Conservation (phyloP, 352 stramenopile species). For the Phytophthora vignae region DNA sequence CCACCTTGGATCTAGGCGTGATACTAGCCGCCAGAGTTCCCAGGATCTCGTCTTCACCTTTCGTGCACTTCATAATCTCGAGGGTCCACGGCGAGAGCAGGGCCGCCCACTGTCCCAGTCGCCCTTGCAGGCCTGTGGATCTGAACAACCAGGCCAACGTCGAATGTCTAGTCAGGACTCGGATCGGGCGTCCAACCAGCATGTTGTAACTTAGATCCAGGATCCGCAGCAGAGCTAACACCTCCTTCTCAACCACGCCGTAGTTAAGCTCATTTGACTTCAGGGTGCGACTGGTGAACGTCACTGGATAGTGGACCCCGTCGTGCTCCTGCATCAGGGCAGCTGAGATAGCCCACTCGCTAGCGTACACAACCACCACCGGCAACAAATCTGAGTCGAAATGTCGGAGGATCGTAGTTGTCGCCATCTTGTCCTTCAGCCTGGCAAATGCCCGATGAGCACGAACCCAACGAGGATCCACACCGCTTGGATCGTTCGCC, state of each 20-base stretch:
- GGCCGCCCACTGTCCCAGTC: conserved; percentile 6
- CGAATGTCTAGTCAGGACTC: conserved; percentile 2
- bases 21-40: too few species aligned
- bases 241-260: conserved; percentile 8
- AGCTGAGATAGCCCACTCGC: too few species aligned
- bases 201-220: conserved; percentile 12
- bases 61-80: not conserved
- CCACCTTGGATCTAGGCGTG: too few species aligned
- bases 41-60: conserved; percentile 1
- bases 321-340: not conserved
- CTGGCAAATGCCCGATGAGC: too few species aligned
- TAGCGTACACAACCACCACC: too few species aligned
- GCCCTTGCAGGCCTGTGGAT: not conserved
- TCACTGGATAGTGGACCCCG: conserved; percentile 2
- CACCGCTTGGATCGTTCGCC: not conserved
- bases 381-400: too few species aligned
- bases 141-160: conserved; percentile 11
- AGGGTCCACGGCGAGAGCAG: not conserved
- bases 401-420: not conserved
- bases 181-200: conserved; percentile 1
- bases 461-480: not conserved
- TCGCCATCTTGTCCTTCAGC: too few species aligned
- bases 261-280: conserved; percentile 23
- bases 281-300: conserved; percentile 13
- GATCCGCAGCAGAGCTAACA: conserved; percentile 4